A percentile compares a stretch with the other conserved stretches of the same genome.
These are phyloP conservation scores for Pseudevernia furfuracea DNA, from an alignment of 495 filamentous ascomycete species.

Conservation along the genomic window DNA sequence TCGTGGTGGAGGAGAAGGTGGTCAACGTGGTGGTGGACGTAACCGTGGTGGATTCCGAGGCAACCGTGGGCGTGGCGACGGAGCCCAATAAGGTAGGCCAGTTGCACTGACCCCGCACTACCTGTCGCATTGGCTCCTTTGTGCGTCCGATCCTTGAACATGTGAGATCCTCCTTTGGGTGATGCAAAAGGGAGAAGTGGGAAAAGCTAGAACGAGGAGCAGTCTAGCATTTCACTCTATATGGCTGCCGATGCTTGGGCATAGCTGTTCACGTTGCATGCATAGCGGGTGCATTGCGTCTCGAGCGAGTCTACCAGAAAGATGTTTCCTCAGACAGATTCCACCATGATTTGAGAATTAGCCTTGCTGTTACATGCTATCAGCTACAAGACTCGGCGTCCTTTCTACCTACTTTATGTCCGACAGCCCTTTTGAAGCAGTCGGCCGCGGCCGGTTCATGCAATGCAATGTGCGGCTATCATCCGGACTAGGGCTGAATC, in stretches of 20 bases:
- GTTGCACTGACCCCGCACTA: conserved; percentile 7
- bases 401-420: neutral
- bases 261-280: conserved; percentile 11
- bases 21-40: conserved; percentile 20
- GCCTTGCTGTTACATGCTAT: neutral
- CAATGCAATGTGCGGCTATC: conserved; percentile 16
- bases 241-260: conserved; percentile 12
- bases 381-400: neutral
- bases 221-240: neutral
- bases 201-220: neutral
- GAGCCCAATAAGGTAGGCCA: conserved; percentile 16
- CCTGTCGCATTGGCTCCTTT: neutral
- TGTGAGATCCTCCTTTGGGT: neutral
- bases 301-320: conserved; percentile 2
- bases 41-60: conserved; percentile 22
- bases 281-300: conserved; percentile 24
- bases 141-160: neutral
- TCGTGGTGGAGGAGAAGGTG: conserved; percentile 52
- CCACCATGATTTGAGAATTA: neutral
- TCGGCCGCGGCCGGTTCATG: conserved; percentile 10
- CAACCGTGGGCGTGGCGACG: conserved; percentile 24
- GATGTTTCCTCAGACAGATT: neutral
- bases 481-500: conserved; percentile 15
- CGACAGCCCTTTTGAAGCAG: neutral
- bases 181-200: neutral